Evolutionary conservation across 2,329 filamentous ascomycete genomes (phyloP), one percentile per base, ranked within the genome.

Genomic region (Westerdykella aurantiaca): DNA sequence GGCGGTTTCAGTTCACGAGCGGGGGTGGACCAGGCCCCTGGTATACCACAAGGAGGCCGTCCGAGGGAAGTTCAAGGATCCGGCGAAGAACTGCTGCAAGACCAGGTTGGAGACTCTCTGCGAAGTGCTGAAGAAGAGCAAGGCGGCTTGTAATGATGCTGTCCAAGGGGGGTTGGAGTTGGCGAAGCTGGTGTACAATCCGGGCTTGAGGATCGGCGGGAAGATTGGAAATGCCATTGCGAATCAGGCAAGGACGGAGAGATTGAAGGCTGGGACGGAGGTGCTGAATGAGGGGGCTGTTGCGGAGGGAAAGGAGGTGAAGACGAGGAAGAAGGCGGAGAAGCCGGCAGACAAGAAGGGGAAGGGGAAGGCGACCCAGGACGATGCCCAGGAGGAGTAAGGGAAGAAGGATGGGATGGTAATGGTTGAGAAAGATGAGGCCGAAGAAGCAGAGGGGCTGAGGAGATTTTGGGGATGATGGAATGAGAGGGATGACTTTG

Each of bases 71-170:
- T 18, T 55, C 22, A 37, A 37, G 3, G 60, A 63, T 25, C 7
- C 45, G 9, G 44, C 45, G 34, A 41, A 46, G 18, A 42, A 43
- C n/a, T 52, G 47, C 37, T 1, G 60, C 22, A 55, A 60, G 47
- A 22, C 17, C 22, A 51, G 61, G 6, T 44, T 65, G 6, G 39
- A 42, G 5, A 34, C 43, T 2, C 55, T 64, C 17, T 64, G 59
- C 45, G 17, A 40, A 1, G 39, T 49, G 16, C 31, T 65, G 11
- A 39, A 38, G 45, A 38, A 47, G 12, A 47, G 25, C 31, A 65
- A 65, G 53, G 58, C 60, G 1, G 39, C 42, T 0, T 56, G 55
- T 2, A 58, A 63, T 34, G 61, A 65, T 42, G 58, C 51, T 1
- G 9, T 65, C 1, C 43, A 53, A 1, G 57, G 59, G 1, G 60